Evolutionary conservation across 805 yeast species (phyloP).

Genomic region (Maudiozyma turicensis): DNA sequence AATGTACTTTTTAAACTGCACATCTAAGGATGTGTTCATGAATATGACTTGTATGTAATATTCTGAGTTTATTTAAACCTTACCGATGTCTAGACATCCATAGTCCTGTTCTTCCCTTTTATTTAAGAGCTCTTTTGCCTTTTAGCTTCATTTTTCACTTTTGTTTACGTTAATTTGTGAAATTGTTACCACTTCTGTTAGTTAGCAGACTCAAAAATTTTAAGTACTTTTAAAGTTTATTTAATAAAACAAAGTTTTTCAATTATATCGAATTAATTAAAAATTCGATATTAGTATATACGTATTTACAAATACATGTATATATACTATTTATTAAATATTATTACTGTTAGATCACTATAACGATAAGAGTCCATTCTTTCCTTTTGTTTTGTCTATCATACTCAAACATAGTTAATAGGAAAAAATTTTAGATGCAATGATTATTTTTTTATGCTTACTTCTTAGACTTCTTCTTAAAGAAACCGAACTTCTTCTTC

Average conservation of each 20-base stretch:
- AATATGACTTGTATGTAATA: too few relatives aligned
- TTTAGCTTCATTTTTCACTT: background rate
- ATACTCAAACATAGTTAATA: too few relatives aligned
- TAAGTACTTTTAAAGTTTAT: too few relatives aligned
- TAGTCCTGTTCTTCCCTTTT: too few relatives aligned
- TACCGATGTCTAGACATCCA: too few relatives aligned
- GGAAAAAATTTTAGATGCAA: too few relatives aligned
- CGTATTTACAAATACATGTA: background rate
- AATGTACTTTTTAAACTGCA: too few relatives aligned
- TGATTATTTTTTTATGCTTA: background rate
- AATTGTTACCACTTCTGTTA: too few relatives aligned
- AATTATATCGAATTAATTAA: background rate
- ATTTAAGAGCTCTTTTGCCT: too few relatives aligned
- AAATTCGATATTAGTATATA: background rate
- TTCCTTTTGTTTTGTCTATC: background rate
- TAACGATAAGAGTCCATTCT: background rate
- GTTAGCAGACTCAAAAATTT: too few relatives aligned
- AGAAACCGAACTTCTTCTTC: constrained; percentile 26
- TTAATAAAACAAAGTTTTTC: background rate
- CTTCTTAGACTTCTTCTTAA: constrained; percentile 20
- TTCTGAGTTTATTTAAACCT: too few relatives aligned
- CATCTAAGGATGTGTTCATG: too few relatives aligned
- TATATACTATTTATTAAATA: background rate
- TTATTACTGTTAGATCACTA: background rate
- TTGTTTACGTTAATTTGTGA: background rate